Base-by-base conservation (phyloP, 192 early-diverging fungal species). In the Borealophlyctis nickersoniae region DNA sequence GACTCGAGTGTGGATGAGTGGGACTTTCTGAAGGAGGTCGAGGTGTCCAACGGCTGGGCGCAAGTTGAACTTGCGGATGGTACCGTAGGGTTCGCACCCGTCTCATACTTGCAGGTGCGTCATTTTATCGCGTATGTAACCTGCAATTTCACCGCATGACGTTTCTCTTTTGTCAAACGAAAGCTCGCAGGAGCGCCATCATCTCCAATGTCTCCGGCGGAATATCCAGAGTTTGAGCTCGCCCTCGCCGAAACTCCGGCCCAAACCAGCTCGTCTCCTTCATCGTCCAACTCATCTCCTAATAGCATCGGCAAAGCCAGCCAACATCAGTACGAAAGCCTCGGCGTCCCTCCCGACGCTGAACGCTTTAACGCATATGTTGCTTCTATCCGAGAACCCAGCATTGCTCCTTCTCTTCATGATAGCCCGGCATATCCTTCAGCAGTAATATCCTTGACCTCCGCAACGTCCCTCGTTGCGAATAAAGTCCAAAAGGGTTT, bases 11-110 rank as follows among this genome's bases (percentile, higher is more conserved):
- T 23, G 4, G 66, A 67, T 30, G 64, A 66, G 16, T 67, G 36
- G 58, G 52, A 52, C 29, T 62, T 31, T 28, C 27, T 49, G 13
- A 61, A 61, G 52, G 67, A 69, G 22, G 67, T 69, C 3, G 60
- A 69, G 35, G 67, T 69, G 23, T 11, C 31, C 5, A 58, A 62
- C 23, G 67, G 67, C 2, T 69, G 67, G 67, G 59, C 58, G 16
- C 59, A 69, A 39, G 67, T 62, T 4, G 67, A 69, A 30, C 28
- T 32, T 14, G 35, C 22, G 31, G 58, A 52, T 13, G 35, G n/a
- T 23, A 31, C 33, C 0, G 49, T 23, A 13, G 67, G 67, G 16
- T 69, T 69, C 56, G 67, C 67, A 3, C 67, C 67, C 2, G 60
- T 69, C 53, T 27, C 58, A 4, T 69, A 69, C 59, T 16, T 69